Percentiles rank a stretch among this genome's conserved stretches.
Conservation (phyloP, 2,329 filamentous ascomycete species). For the Ilyonectria sp. region DNA sequence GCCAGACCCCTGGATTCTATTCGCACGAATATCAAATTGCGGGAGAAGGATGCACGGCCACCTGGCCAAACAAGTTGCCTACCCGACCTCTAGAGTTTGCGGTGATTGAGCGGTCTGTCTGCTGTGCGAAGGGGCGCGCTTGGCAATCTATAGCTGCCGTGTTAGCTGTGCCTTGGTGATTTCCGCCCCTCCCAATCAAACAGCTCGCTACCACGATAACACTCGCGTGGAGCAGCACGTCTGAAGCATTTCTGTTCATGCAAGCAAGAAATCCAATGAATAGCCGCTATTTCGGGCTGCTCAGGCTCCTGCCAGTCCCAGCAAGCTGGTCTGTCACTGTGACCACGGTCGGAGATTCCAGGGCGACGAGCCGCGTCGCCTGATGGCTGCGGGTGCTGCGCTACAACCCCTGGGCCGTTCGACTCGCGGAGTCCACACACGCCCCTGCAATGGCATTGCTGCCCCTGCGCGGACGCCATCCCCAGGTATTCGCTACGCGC, state of each 20-base stretch:
- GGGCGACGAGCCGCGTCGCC: constrained; percentile 25
- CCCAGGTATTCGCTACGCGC: constrained; percentile 3
- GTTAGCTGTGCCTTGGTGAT: not conserved
- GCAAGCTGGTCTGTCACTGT: not conserved
- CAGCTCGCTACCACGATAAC: not conserved
- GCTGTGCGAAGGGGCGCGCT: constrained; percentile 32
- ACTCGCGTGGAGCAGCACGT: constrained; percentile 34
- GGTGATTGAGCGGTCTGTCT: constrained; percentile 32
- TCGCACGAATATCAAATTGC: constrained; percentile 25
- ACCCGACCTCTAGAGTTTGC: constrained; percentile 1
- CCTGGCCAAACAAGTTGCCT: constrained; percentile 13
- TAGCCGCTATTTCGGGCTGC: constrained; percentile 17
- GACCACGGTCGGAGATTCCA: constrained; percentile 25
- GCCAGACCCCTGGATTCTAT: constrained; percentile 18
- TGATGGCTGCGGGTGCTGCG: not conserved
- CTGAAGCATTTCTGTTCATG: constrained; percentile 21
- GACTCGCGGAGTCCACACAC: not conserved
- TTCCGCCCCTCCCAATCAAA: not conserved
- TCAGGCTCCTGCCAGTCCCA: not conserved
- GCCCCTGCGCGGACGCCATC: constrained; percentile 26
- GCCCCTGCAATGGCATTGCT: constrained; percentile 19
- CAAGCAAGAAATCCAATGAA: constrained; percentile 42
- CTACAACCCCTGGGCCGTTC: constrained; percentile 7
- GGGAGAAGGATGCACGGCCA: constrained; percentile 1
- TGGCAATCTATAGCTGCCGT: constrained; percentile 22